Base-by-base conservation (phyloP, 495 filamentous ascomycete genomes). In the Collariella sp. region DNA sequence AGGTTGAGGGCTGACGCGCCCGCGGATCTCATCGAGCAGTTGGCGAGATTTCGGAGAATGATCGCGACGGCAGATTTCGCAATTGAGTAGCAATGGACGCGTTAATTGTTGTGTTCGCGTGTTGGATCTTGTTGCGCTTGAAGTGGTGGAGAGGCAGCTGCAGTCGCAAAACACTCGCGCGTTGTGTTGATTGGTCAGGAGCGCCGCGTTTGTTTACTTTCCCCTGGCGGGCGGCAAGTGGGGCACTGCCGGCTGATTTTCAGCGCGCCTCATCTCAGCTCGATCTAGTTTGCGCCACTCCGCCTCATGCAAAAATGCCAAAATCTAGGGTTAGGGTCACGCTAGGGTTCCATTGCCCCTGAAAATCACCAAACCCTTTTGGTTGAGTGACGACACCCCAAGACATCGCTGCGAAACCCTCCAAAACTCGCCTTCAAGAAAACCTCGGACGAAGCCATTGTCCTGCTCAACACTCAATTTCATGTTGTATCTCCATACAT, bases 131-230 rank as follows among this genome's bases (percentile, higher is more conserved):
- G 31, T 54, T 38, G 33, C 26, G 35, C 39, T 45, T 34, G 31
- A 18, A 39, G 23, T 16, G 34, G 36, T 55, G 53, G 38, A 45
- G 46, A 40, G 48, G 50, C 41, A 56, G 44, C 16, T 15, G 38
- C 52, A 41, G 50, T 31, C 24, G 35, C 46, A 41, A 52, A 53
- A 55, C 36, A 46, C 33, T 18, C 12, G 34, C 19, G 44, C 34
- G 38, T 20, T 34, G 18, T 18, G 12, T 5, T 54, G 57, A 64
- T 64, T 64, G 64, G 64, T 12, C 42, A 33, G 31, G 5, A 10
- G 22, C 36, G 43, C 19, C 59, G 52, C 52, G 64, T 67, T 67
- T 67, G 64, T 67, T 67, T 64, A 67, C 62, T 59, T 62, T 64
- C 35, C 36, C 11, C 29, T 33, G 34, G 19, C 26, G 29, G 31